phyloP scores from a whole-genome alignment of 1,284 basidiomycete species.

The Sporisorium scitamineum region DNA sequence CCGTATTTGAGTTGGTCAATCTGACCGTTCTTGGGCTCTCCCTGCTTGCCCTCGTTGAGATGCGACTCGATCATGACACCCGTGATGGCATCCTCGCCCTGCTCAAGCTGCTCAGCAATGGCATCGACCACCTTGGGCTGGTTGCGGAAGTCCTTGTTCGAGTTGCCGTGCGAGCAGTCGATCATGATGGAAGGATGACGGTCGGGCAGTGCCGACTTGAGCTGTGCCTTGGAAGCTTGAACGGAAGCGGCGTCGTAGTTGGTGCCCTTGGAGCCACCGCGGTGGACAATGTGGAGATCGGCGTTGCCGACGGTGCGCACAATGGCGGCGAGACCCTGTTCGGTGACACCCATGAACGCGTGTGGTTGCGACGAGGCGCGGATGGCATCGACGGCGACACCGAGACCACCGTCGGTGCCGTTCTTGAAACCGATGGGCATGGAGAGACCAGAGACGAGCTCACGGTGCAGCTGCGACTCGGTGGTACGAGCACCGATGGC shows the following conservation, averaged over 20 bases:
- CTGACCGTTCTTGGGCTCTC: constrained; percentile 66
- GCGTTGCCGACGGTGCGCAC: constrained; percentile 91
- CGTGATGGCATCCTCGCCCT: constrained; percentile 83
- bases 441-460: constrained; percentile 68
- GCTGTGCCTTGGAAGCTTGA: constrained; percentile 80
- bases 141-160: constrained; percentile 69
- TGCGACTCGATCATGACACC: constrained; percentile 98
- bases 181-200: constrained; percentile 66
- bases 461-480: constrained; percentile 71
- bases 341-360: constrained; percentile 69
- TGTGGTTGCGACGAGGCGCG: constrained; percentile 64
- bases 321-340: constrained; percentile 82
- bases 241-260: constrained; percentile 79
- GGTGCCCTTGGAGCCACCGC: constrained; percentile 67
- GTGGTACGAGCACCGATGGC: constrained; percentile 97
- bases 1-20: constrained; percentile 65
- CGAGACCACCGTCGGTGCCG: constrained; percentile 87
- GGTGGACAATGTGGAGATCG: constrained; percentile 68
- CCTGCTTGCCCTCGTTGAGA: constrained; percentile 76
- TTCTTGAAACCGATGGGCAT: constrained; percentile 89
- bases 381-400: constrained; percentile 69
- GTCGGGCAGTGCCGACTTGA: constrained; percentile 70
- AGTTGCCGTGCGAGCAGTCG: constrained; percentile 68
- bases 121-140: constrained; percentile 75
- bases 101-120: constrained; percentile 82